phyloP scores from a whole-genome alignment of 306 rosid genomes.

The Styphnolobium japonicum region DNA sequence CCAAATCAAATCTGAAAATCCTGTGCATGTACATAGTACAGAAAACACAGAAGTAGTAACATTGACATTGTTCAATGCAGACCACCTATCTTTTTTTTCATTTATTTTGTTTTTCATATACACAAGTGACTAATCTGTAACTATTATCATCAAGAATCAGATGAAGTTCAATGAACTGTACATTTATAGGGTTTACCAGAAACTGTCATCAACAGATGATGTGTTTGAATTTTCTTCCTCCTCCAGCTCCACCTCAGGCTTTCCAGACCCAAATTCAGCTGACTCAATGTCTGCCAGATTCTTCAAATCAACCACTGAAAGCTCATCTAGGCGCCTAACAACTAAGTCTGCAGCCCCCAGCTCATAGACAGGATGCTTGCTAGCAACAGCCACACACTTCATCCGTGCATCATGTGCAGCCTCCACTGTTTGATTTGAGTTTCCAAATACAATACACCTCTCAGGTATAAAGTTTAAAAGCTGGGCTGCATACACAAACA shows the following conservation, averaged over 20 bases:
- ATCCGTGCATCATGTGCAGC: slow-evolving; percentile 93
- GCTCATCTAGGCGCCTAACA: slow-evolving; percentile 80
- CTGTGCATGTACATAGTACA: slow-evolving; percentile 30
- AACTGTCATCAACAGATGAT: slow-evolving; percentile 60
- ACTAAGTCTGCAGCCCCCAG: slow-evolving; percentile 92
- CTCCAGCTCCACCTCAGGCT: slow-evolving; percentile 80
- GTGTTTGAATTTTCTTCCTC: slow-evolving; percentile 43
- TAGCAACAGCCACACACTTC: slow-evolving; percentile 98
- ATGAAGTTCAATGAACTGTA: slow-evolving; percentile 58
- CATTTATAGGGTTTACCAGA: slow-evolving; percentile 72
- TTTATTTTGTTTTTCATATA: slow-evolving; percentile 43
- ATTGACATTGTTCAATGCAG: slow-evolving; percentile 58
- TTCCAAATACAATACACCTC: slow-evolving; percentile 95
- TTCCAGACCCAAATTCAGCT: slow-evolving; percentile 64
- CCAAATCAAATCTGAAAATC: slow-evolving; percentile 20
- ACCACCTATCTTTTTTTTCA: slow-evolving; percentile 37
- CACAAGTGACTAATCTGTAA: slow-evolving; percentile 69
- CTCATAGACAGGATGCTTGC: slow-evolving; percentile 95
- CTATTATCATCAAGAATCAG: slow-evolving; percentile 66
- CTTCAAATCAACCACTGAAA: slow-evolving; percentile 90
- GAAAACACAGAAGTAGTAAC: slow-evolving; percentile 44
- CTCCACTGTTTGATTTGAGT: slow-evolving; percentile 90
- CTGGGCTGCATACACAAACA: slow-evolving; percentile 88
- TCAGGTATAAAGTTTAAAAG: slow-evolving; percentile 85
- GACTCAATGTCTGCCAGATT: slow-evolving; percentile 75